Evolutionary conservation across 345 rosid genomes (phyloP).

Genomic region (Gossypium anomalum): DNA sequence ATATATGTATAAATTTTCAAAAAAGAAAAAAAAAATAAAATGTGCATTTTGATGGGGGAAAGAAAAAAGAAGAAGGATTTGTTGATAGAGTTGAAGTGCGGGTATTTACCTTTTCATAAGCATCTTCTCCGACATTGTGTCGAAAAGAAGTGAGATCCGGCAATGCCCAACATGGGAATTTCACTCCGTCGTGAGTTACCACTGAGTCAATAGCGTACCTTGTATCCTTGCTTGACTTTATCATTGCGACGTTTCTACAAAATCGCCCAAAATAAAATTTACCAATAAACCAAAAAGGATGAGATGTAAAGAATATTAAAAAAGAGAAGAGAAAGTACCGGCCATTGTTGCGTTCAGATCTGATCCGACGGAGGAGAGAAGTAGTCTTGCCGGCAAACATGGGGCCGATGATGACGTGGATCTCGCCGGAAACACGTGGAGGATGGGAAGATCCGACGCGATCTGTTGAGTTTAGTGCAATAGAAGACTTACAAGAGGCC

Average conservation of each 20-base stretch:
- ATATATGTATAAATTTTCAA: neutral
- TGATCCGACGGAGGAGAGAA: conserved; percentile 84
- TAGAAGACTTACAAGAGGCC: conserved; percentile 39
- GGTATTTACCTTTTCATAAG: conserved; percentile 50
- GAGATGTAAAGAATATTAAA: neutral
- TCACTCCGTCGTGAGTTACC: conserved; percentile 76
- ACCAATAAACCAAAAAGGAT: neutral
- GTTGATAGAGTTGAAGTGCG: neutral
- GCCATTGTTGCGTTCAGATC: conserved; percentile 52
- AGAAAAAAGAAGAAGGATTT: neutral
- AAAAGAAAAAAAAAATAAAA: neutral
- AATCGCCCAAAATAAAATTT: neutral
- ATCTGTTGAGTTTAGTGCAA: conserved; percentile 16
- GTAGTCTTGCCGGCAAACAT: conserved; percentile 97
- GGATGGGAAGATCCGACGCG: conserved; percentile 1
- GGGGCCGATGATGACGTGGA: conserved; percentile 84
- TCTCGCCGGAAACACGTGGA: conserved; percentile 38
- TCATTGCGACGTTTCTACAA: conserved; percentile 58
- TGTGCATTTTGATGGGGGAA: neutral
- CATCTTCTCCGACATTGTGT: conserved; percentile 45
- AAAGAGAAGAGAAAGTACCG: conserved; percentile 32
- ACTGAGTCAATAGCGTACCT: conserved; percentile 74
- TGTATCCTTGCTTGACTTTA: conserved; percentile 76
- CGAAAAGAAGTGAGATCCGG: conserved; percentile 66
- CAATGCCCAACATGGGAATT: conserved; percentile 77